Conservation (phyloP, 2,329 filamentous ascomycete genomes). For the Exutisphaerella laricina region DNA sequence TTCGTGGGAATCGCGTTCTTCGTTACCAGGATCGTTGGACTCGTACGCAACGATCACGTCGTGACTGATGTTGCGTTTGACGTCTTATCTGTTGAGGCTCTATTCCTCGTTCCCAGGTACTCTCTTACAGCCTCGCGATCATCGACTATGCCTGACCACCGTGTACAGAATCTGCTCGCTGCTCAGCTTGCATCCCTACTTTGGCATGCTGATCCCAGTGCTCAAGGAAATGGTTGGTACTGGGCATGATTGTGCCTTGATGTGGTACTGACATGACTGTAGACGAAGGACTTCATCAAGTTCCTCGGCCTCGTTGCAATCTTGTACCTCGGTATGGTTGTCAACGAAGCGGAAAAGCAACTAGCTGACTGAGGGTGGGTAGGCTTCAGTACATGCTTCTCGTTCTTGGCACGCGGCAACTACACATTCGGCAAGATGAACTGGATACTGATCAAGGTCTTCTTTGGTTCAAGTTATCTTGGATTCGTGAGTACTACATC, state of each 20-base stretch:
- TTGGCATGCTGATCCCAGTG: conserved; percentile 83
- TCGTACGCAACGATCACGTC: conserved; percentile 53
- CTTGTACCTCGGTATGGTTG: conserved; percentile 62
- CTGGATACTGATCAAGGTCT: conserved; percentile 57
- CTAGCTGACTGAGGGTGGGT: conserved; percentile 6
- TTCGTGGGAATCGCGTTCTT: conserved; percentile 53
- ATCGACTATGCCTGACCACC: conserved; percentile 5
- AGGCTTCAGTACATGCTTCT: conserved; percentile 84
- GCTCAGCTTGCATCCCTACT: conserved; percentile 80
- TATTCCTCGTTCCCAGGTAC: conserved; percentile 76
- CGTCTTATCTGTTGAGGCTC: conserved; percentile 78
- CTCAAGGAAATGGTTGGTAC: conserved; percentile 74
- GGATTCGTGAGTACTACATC: conserved; percentile 58
- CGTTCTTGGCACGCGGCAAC: conserved; percentile 64
- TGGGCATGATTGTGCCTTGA: too few species aligned
- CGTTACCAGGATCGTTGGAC: conserved; percentile 59
- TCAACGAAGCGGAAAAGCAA: conserved; percentile 9
- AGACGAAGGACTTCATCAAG: conserved; percentile 81
- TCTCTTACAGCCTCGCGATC: conserved; percentile 4
- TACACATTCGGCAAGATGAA: conserved; percentile 65
- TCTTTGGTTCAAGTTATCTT: conserved; percentile 69
- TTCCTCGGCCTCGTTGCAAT: conserved; percentile 74
- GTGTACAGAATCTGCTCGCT: conserved; percentile 68
- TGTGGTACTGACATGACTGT: conserved; percentile 9
- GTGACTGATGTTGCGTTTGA: conserved; percentile 81